These are phyloP conservation scores for Laguncularia racemosa DNA, from an alignment of 345 rosid genomes.

Conservation along the genomic window DNA sequence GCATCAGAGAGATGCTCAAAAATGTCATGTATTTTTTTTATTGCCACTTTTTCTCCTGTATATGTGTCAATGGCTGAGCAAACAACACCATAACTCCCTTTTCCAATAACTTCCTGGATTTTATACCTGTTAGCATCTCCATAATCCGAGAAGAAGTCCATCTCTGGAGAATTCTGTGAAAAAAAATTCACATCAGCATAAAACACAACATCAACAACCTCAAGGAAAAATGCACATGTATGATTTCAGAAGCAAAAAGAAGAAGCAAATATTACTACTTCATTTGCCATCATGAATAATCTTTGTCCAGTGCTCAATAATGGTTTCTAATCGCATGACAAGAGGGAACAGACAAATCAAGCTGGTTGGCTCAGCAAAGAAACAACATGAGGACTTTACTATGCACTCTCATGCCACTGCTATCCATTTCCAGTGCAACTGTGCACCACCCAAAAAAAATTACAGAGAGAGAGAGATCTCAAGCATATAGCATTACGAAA, in stretches of 20 bases:
- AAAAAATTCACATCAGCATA: constrained; percentile 8
- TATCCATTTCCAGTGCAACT: too few species aligned
- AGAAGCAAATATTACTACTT: not conserved
- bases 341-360: too few species aligned
- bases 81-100: constrained; percentile 93
- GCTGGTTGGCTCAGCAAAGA: too few species aligned
- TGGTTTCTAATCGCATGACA: too few species aligned
- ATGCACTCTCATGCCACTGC: too few species aligned
- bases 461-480: too few species aligned
- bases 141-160: constrained; percentile 88
- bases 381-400: too few species aligned
- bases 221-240: not conserved
- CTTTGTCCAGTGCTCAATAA: too few species aligned
- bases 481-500: too few species aligned
- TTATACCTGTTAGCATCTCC: constrained; percentile 82
- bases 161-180: constrained; percentile 64
- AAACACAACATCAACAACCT: not conserved
- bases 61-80: constrained; percentile 86
- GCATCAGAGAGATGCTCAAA: constrained; percentile 94
- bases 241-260: not conserved
- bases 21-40: constrained; percentile 84
- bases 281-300: not conserved
- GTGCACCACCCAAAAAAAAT: too few species aligned
- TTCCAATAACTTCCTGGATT: constrained; percentile 89
- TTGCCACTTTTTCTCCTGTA: constrained; percentile 81